Evolutionary conservation across 495 filamentous ascomycete species (phyloP).

Genomic region (Jackrogersella minutella): DNA sequence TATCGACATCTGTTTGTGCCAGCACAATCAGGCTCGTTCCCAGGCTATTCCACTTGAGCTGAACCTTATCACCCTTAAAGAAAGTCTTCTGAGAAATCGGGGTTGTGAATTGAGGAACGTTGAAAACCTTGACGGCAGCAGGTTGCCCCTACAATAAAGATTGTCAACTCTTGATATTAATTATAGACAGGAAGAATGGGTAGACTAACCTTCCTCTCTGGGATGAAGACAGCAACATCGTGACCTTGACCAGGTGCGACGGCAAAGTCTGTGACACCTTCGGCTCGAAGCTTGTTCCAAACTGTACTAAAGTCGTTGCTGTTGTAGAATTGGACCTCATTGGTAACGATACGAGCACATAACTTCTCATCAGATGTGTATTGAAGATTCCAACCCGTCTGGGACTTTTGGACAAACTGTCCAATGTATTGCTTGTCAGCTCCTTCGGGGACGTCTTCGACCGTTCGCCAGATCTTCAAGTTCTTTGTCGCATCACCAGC

Average conservation of each 20-base stretch:
- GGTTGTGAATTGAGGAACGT: constrained; percentile 81
- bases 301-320: constrained; percentile 82
- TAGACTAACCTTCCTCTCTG: constrained; percentile 83
- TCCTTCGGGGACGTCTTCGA: constrained; percentile 62
- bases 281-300: constrained; percentile 93
- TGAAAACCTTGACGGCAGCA: constrained; percentile 90
- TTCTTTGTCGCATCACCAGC: constrained; percentile 93
- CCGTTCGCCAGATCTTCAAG: constrained; percentile 90
- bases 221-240: constrained; percentile 90
- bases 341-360: constrained; percentile 93
- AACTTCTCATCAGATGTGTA: constrained; percentile 92
- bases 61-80: constrained; percentile 98
- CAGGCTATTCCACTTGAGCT: constrained; percentile 94
- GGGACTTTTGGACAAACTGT: constrained; percentile 90
- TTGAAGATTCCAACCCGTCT: constrained; percentile 97
- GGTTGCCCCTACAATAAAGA: constrained; percentile 74
- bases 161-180: constrained; percentile 18
- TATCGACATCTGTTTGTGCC: constrained; percentile 97
- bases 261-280: constrained; percentile 91
- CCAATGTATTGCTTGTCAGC: constrained; percentile 78
- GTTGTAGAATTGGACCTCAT: constrained; percentile 96
- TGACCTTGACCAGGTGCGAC: constrained; percentile 86
- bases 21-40: constrained; percentile 93
- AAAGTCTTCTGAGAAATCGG: constrained; percentile 97
- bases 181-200: neutral